These are phyloP conservation scores for Acer negundo DNA, from an alignment of 345 rosid species.

Conservation along the genomic window DNA sequence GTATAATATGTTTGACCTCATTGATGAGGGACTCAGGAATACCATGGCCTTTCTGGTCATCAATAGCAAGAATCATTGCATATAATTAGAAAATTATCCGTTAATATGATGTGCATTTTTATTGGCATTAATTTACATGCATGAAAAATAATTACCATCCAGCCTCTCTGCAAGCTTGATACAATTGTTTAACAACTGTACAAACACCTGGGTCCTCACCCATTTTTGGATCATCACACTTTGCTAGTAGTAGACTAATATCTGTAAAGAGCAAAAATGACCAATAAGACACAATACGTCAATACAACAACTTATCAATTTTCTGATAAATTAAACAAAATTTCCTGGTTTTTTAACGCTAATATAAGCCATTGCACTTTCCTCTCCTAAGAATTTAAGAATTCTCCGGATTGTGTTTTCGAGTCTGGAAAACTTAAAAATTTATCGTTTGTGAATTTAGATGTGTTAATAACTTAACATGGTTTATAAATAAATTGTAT, in stretches of 20 bases:
- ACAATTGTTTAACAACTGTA: slow-evolving; percentile 59
- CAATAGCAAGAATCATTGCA: slow-evolving; percentile 19
- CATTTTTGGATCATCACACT: slow-evolving; percentile 64
- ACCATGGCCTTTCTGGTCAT: slow-evolving; percentile 72
- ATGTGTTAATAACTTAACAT: too few species aligned
- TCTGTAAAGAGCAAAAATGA: slow-evolving; percentile 40
- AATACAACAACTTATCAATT: too few species aligned
- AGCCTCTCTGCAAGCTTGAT: slow-evolving; percentile 83
- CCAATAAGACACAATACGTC: background rate
- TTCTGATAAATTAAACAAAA: too few species aligned
- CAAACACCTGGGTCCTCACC: slow-evolving; percentile 54
- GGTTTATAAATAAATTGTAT: too few species aligned
- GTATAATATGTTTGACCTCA: slow-evolving; percentile 50
- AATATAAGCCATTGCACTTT: too few species aligned
- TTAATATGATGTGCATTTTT: background rate
- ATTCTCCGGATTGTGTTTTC: too few species aligned
- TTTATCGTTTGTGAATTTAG: too few species aligned
- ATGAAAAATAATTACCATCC: slow-evolving; percentile 58
- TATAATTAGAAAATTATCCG: background rate
- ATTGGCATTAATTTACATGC: background rate
- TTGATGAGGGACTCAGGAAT: slow-evolving; percentile 58
- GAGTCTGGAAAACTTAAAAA: too few species aligned
- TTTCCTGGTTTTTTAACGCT: too few species aligned
- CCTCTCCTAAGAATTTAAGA: too few species aligned
- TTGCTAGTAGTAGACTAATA: slow-evolving; percentile 56